Percentiles rank a stretch among this genome's conserved stretches.
These are phyloP conservation scores for Plectosphaerella cucumerina DNA, from an alignment of 2,329 filamentous ascomycete species.

Conservation along the genomic window DNA sequence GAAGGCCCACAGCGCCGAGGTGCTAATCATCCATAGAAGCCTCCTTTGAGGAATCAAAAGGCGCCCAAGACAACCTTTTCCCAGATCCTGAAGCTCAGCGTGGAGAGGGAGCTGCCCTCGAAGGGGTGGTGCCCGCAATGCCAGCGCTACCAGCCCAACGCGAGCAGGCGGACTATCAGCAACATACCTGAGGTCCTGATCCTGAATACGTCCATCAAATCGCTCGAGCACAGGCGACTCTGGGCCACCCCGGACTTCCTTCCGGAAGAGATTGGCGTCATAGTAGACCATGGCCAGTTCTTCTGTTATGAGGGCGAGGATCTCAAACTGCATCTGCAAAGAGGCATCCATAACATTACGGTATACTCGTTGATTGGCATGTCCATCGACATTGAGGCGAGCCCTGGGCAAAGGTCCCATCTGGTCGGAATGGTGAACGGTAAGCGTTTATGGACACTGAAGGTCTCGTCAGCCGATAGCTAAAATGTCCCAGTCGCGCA, in stretches of 20 bases:
- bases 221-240: constrained; percentile 68
- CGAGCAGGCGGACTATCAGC: constrained; percentile 79
- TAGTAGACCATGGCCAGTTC: constrained; percentile 86
- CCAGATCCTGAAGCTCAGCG: constrained; percentile 84
- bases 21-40: constrained; percentile 34
- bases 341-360: constrained; percentile 73
- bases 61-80: constrained; percentile 68
- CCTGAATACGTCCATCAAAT: constrained; percentile 76
- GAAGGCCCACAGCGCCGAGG: neutral
- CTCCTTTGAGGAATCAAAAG: constrained; percentile 43
- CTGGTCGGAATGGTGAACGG: constrained; percentile 89
- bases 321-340: constrained; percentile 72
- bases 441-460: constrained; percentile 21
- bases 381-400: constrained; percentile 84
- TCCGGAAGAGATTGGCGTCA: constrained; percentile 89
- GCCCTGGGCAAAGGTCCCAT: constrained; percentile 81
- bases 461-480: constrained; percentile 2
- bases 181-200: constrained; percentile 81
- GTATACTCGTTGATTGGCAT: constrained; percentile 91
- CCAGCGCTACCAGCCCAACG: constrained; percentile 82
- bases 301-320: constrained; percentile 95
- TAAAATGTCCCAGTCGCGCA: constrained; percentile 53
- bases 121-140: constrained; percentile 93
- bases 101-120: constrained; percentile 83
- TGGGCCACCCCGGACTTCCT: constrained; percentile 92